Base-by-base conservation (phyloP, 768 basidiomycete species). In the Psilocybe tampanensis region DNA sequence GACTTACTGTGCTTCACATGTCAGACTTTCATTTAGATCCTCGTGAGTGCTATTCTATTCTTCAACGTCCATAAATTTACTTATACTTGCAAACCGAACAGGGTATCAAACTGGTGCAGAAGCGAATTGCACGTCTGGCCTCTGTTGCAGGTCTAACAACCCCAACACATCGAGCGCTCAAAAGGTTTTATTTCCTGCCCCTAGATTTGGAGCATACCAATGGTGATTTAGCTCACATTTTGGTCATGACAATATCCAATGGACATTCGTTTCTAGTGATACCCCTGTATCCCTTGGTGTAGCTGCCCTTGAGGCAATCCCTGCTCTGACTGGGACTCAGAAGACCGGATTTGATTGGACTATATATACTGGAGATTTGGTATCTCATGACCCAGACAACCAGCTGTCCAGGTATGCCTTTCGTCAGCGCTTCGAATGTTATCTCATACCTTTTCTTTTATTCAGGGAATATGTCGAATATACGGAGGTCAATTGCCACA, bases 11-110 rank as follows among this genome's bases (percentile, higher is more conserved):
- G 0, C 70, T 92, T 55, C 90, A 92, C 66, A 54, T 92, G n/a
- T 89, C 88, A 1, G 90, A 92, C 64, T 76, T 89, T 55, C 90
- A 91, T 67, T 71, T 92, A 49, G 90, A 92, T 68, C 86, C 89
- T 36, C 80, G 89, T 87, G 62, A 47, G 80, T 63, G 15, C 32
- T 26, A 42, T 51, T 47, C n/a, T n/a, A n/a, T n/a, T 41, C 51
- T 49, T 13, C 50, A 33, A 41, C 3, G 44, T 17, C n/a, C 32
- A 19, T 33, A 23, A 18, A 23, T 13, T 29, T n/a, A 41, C 11
- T 5, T 36, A 45, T 33, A 11, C 9, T 26, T 18, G 23, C 8
- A 33, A 18, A 18, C 59, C 22, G 12, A 21, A 33, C 42, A 89
- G 88, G 89, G 21, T 90, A 82, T 64, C 77, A 85, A 22, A 90